phyloP scores from a whole-genome alignment of 306 rosid species.

The Ormosia semicastrata region DNA sequence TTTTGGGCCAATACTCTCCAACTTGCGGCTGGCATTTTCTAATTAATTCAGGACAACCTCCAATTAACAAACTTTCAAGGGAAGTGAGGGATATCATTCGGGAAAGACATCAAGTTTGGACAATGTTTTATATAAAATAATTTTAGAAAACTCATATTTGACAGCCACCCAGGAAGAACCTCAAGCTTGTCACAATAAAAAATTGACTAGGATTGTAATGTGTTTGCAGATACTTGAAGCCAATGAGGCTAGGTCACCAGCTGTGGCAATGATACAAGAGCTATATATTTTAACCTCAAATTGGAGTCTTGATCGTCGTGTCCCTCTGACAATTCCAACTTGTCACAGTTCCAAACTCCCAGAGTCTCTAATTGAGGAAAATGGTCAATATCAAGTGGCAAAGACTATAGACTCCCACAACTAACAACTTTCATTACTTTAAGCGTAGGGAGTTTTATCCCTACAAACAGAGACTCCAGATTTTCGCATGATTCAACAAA shows the following conservation, averaged over 20 bases:
- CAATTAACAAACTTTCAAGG: neutral
- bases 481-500: neutral
- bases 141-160: neutral
- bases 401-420: neutral
- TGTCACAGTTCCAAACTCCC: accelerated
- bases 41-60: neutral
- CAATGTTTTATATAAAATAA: accelerated
- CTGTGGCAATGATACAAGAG: accelerated
- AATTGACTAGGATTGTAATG: neutral
- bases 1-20: neutral
- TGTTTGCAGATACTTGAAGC: neutral
- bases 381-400: neutral
- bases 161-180: neutral
- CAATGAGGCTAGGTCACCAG: neutral
- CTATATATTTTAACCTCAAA: neutral
- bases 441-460: neutral
- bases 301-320: neutral
- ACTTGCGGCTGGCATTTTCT: neutral
- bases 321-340: neutral
- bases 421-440: accelerated
- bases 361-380: neutral
- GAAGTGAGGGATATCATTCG: neutral
- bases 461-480: neutral
- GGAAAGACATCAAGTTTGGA: neutral
- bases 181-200: neutral